Conservation (phyloP, 176 grass and related monocot species). For the Hordeum marinum region DNA sequence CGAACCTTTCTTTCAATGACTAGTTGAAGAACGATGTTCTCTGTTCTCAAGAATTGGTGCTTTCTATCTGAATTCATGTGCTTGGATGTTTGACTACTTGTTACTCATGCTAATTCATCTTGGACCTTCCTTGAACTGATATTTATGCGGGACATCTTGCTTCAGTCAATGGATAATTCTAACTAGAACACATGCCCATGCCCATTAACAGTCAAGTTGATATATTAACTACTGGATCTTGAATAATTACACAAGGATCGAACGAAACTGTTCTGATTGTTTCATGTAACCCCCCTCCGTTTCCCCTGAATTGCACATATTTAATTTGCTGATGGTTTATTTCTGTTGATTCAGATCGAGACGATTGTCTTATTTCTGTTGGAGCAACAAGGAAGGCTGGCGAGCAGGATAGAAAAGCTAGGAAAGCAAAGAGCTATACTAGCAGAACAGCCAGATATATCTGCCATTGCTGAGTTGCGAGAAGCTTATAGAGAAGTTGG, state of each 20-base stretch:
- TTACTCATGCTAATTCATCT: not conserved
- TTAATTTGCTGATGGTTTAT: not conserved
- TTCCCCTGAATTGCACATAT: not conserved
- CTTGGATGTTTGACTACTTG: not conserved
- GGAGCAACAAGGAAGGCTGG: slow-evolving; percentile 87
- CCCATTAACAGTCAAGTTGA: not conserved
- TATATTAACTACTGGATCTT: not conserved
- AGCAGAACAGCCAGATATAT: slow-evolving; percentile 86
- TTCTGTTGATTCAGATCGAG: slow-evolving; percentile 64
- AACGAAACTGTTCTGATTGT: not conserved
- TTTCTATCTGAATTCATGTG: not conserved
- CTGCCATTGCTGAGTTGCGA: slow-evolving; percentile 65
- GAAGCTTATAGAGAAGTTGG: slow-evolving; percentile 91
- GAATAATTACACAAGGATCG: not conserved
- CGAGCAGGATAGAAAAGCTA: slow-evolving; percentile 85
- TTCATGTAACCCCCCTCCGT: not conserved
- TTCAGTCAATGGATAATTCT: not conserved
- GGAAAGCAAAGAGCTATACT: slow-evolving; percentile 71
- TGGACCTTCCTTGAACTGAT: not conserved
- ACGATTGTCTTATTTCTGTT: slow-evolving; percentile 94
- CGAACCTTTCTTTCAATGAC: not conserved
- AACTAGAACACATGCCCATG: not conserved
- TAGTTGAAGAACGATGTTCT: not conserved
- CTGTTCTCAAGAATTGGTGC: not conserved
- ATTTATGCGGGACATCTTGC: not conserved